Evolutionary conservation across 768 basidiomycete species (phyloP).

Genomic region (Hypsizygus marmoreus): DNA sequence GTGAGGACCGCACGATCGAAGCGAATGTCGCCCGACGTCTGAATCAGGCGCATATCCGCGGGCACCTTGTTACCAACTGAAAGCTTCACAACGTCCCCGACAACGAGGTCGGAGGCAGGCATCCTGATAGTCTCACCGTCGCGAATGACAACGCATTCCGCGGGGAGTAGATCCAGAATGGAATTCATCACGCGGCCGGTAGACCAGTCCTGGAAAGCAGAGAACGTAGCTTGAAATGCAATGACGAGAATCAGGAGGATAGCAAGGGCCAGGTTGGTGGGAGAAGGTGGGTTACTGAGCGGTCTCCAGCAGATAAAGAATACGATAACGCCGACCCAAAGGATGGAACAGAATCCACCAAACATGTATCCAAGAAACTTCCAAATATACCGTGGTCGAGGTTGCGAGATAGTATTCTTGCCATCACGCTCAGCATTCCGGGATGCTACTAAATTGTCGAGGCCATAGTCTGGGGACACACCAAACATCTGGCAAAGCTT

Average conservation of each 20-base stretch:
- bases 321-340: conserved; percentile 19
- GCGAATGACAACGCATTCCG: conserved; percentile 18
- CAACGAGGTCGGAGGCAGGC: conserved; percentile 14
- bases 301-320: conserved; percentile 20
- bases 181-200: conserved; percentile 21
- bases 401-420: conserved; percentile 17
- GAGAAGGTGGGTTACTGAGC: conserved; percentile 11
- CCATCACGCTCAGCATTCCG: conserved; percentile 20
- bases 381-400: conserved; percentile 17
- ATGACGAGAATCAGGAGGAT: conserved; percentile 17
- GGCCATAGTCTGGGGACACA: conserved; percentile 11
- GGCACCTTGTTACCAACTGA: conserved; percentile 20
- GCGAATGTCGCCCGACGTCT: conserved; percentile 51
- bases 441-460: conserved; percentile 12
- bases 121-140: conserved; percentile 17
- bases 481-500: conserved; percentile 17
- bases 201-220: conserved; percentile 19
- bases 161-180: conserved; percentile 19
- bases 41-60: conserved; percentile 53
- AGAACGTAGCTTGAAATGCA: conserved; percentile 13
- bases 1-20: conserved; percentile 58
- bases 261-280: conserved; percentile 20
- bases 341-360: conserved; percentile 22
- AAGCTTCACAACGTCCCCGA: conserved; percentile 18
- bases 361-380: conserved; percentile 17